Percentiles rank a stretch among this genome's conserved stretches.
phyloP scores from a whole-genome alignment of 1,139 yeast species.

The Taphrina sp. region DNA sequence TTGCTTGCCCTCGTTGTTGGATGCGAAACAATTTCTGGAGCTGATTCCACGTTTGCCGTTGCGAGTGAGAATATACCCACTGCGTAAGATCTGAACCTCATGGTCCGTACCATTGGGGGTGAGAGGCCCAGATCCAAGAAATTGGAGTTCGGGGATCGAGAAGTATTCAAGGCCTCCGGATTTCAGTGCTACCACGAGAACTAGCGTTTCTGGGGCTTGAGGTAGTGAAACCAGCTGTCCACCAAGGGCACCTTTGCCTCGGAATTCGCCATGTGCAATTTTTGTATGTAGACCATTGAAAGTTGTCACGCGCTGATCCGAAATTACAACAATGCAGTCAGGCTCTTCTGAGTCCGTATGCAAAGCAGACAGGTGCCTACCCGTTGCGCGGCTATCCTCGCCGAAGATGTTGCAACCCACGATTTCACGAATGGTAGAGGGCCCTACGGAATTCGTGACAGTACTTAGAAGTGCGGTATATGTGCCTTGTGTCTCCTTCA shows the following conservation, averaged over 20 bases:
- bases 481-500: conserved; percentile 73
- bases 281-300: conserved; percentile 9
- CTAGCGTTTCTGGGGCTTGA: background rate
- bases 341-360: conserved; percentile 10
- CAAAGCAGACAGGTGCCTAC: conserved; percentile 7
- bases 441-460: background rate
- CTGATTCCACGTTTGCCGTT: conserved; percentile 4
- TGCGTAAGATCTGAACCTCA: background rate
- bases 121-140: conserved; percentile 3
- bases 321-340: conserved; percentile 24
- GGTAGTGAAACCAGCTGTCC: conserved; percentile 8
- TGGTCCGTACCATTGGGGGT: background rate
- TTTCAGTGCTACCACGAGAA: conserved; percentile 1
- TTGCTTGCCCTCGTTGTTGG: background rate
- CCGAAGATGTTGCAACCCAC: conserved; percentile 11
- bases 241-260: background rate
- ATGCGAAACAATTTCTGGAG: conserved; percentile 1
- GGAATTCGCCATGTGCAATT: background rate
- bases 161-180: conserved; percentile 6
- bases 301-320: conserved; percentile 14
- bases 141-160: conserved; percentile 17
- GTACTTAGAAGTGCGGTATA: conserved; percentile 47
- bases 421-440: background rate
- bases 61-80: conserved; percentile 11
- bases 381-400: conserved; percentile 11